Evolutionary conservation across 768 basidiomycete genomes (phyloP), one percentile per base, ranked within the genome.

Genomic region (Lyophyllum shimeji): DNA sequence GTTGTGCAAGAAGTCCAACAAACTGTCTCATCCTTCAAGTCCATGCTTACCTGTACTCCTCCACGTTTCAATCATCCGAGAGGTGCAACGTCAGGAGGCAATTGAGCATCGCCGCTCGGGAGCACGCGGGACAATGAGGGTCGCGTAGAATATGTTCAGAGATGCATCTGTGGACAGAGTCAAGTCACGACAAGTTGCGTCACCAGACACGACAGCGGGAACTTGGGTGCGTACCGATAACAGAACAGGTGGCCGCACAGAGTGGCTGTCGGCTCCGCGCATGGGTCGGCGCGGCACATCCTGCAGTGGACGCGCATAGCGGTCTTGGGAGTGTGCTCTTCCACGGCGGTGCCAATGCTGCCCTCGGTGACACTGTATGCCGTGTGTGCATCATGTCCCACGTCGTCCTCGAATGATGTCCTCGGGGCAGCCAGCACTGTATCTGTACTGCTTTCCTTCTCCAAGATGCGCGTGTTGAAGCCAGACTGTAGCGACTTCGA

Each of bases 241-340:
- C 85, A 86, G 59, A 86, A 86, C 17, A 86, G 61, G 58, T 86
- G 85, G 2, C 85, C 85, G 60, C 85, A 86, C 67, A 82, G 79
- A 3, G 81, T 84, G 20, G 78, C 83, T 2, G 81, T 84, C 44
- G 78, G 75, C 55, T 83, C 76, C 33, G 77, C 74, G 50, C 81
- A 82, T 1, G 76, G 74, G 50, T 84, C 76, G 23, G 69, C 64
- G 5, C 72, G 68, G 59, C 83, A 85, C 1, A 75, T 66, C 24
- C 85, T 76, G 53, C 82, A 85, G 46, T 83, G 78, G 47, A 82
- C 62, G 5, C 65, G 62, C 42, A 63, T 53, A 25, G 45, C 51
- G 40, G 48, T 55, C 7, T 54, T 52, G 49, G 39, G n/a, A 25
- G 24, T 12, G 48, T 21, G 27, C 23, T 25, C 34, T 23, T 49